phyloP scores from a whole-genome alignment of 352 stramenopile species.

The Pythium pyrilobum region DNA sequence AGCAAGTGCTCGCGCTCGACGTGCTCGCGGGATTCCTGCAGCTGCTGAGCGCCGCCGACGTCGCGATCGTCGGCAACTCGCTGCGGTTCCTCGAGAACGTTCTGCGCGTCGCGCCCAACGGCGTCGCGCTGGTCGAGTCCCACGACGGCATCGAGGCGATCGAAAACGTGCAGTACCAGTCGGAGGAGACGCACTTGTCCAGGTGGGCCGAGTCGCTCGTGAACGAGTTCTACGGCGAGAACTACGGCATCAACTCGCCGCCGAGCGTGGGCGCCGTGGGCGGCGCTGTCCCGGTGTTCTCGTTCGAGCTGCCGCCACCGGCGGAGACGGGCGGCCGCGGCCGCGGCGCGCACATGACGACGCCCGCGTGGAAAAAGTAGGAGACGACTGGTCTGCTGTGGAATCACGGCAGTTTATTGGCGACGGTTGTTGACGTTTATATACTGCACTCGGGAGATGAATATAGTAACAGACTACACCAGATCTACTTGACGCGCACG shows the following conservation, averaged over 20 bases:
- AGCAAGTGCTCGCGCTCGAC: constrained; percentile 49
- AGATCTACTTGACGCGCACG: constrained; percentile 9
- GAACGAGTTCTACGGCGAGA: constrained; percentile 83
- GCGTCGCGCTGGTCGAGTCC: constrained; percentile 51
- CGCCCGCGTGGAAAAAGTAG: constrained; percentile 58
- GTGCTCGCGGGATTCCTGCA: constrained; percentile 55
- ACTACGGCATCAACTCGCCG: constrained; percentile 72
- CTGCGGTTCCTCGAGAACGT: constrained; percentile 77
- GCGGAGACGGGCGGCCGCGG: constrained; percentile 27
- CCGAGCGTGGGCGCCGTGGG: constrained; percentile 24
- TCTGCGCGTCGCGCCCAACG: constrained; percentile 47
- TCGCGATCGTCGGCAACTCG: constrained; percentile 71
- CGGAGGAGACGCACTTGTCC: constrained; percentile 47
- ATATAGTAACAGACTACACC: background rate
- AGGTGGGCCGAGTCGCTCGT: constrained; percentile 63
- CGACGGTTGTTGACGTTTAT: background rate
- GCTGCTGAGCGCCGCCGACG: constrained; percentile 48
- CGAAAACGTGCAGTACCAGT: constrained; percentile 73
- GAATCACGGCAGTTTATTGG: background rate
- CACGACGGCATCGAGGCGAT: constrained; percentile 73
- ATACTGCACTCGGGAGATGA: background rate
- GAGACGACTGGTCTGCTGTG: background rate
- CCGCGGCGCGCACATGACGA: constrained; percentile 65
- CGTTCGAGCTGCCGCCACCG: constrained; percentile 18
- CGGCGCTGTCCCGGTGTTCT: constrained; percentile 18